Base-by-base conservation (phyloP, 345 rosid genomes). In the Raphanus raphanistrum region DNA sequence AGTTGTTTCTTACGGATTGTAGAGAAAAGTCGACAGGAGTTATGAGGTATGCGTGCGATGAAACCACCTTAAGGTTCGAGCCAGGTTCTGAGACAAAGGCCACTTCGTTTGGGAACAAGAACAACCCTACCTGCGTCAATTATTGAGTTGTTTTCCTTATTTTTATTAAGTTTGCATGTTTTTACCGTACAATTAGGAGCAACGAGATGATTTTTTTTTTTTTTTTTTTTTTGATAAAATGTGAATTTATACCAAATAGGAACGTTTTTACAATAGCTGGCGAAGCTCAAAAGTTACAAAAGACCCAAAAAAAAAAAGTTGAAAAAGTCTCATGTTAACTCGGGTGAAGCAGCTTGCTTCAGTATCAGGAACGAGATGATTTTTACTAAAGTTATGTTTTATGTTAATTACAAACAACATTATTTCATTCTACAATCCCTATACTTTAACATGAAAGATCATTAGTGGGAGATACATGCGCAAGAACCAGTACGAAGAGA, bases 1-100 rank as follows among this genome's bases (percentile, higher is more conserved):
- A 9, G 5, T 8, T 64, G 4, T 52, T 0, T 52, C 70, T 74
- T 21, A 74, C 77, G 1, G 77, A 74, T 33, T 64, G 63, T 5
- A 52, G 77, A 10, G 0, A 33, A 55, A 15, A 55, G 0, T 32
- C 17, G 25, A 6, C 64, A 7, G 54, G 52, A 33, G 6, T 57
- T 12, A 17, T 70, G 74, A 61, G 48, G 1, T 73, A 73, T 48
- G 21, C 48, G 12, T 62, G 69, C 2, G 48, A 31, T 63, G 61
- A 48, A 63, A 8, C 5, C 76, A 63, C 25, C 1, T 59, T 60
- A 36, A 5, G 57, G 38, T 71, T 71, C 15, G 58, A 60, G 8
- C 67, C 74, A 0, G 64, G 64, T 1, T 35, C 35, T 1, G 16
- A 70, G 33, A 70, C 16, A 31, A 70, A 21, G 8, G 52, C 54